Evolutionary conservation across 108 stramenopile species (phyloP), one percentile per base, ranked within the genome.

Genomic region (Chaetoceros muelleri): DNA sequence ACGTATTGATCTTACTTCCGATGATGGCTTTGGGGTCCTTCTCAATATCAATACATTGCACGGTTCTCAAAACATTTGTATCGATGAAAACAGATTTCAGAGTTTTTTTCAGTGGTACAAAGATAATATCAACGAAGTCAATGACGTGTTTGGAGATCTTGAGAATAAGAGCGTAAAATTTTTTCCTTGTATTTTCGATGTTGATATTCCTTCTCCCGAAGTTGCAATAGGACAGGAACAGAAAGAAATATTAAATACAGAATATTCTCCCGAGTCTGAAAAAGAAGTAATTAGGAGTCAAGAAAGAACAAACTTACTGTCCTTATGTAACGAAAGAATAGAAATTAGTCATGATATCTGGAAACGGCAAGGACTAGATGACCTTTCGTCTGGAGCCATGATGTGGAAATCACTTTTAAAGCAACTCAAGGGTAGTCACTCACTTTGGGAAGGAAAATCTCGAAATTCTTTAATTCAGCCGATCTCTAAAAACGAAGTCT

Each of bases 351-450:
- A 93, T 48, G 63, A 72, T 47, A 70, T 83, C 27, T 93, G 92
- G 92, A 93, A 90, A 58, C 63, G 85, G 19, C 87, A 87, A 61
- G 92, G 92, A 8, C 85, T 90, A 57, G 92, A 89, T 60, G 92
- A 93, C 52, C 66, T 93, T 24, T 85, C 92, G 28, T 83, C 80
- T 19, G 92, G 92, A n/a, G 85, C 87, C 20, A 85, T 82, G 75
- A 71, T 73, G 59, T 90, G 87, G 87, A 93, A 90, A 51, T 75
- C 76, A 29, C 52, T 90, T 23, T 67, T 93, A 0, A 65, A 87
- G 19, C 70, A 86, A 55, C 67, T 93, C 30, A 93, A 93, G 58
- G 92, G 92, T 22, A 79, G 79, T 28, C 71, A 75, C 52, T 79
- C 85, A 22, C 74, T 93, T 24, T 93, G 92, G 92, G 92, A 93